Conservation (phyloP, 192 early-diverging fungal species). For the Funneliformis mosseae region DNA sequence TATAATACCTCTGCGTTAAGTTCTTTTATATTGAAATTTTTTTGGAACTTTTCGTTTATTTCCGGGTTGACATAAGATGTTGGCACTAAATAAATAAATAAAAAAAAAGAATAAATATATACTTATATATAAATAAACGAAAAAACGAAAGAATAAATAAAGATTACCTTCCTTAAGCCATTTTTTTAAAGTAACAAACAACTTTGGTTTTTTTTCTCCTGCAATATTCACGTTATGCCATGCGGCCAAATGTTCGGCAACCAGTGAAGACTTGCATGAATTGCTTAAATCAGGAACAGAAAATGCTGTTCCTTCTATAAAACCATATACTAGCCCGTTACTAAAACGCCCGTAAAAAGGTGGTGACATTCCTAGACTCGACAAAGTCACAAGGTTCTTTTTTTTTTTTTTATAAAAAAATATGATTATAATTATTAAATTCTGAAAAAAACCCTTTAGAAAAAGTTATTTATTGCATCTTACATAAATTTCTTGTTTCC, state of each 20-base stretch:
- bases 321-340: slow-evolving; percentile 96
- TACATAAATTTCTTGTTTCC: slow-evolving; percentile 84
- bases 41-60: slow-evolving; percentile 61
- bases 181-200: slow-evolving; percentile 71
- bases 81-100: slow-evolving; percentile 52
- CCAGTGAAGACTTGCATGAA: slow-evolving; percentile 68
- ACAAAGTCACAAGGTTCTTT: slow-evolving; percentile 81
- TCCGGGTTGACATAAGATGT: slow-evolving; percentile 54
- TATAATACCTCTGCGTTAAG: slow-evolving; percentile 47
- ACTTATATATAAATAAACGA: not conserved
- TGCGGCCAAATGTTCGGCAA: slow-evolving; percentile 74
- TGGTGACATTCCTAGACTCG: slow-evolving; percentile 70
- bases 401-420: slow-evolving; percentile 34
- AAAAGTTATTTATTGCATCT: slow-evolving; percentile 36
- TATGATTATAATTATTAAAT: slow-evolving; percentile 1
- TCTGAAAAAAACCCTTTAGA: not conserved
- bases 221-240: slow-evolving; percentile 68
- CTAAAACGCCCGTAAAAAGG: slow-evolving; percentile 81
- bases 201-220: slow-evolving; percentile 47
- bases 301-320: slow-evolving; percentile 71
- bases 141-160: not conserved
- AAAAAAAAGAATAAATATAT: slow-evolving; percentile 8
- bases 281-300: slow-evolving; percentile 76
- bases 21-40: slow-evolving; percentile 49
- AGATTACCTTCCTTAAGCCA: slow-evolving; percentile 68